A percentile compares a stretch with the other conserved stretches of the same genome.
These are phyloP conservation scores for Arthrobotrys iridis DNA, from an alignment of 2,329 filamentous ascomycete genomes.

Conservation along the genomic window DNA sequence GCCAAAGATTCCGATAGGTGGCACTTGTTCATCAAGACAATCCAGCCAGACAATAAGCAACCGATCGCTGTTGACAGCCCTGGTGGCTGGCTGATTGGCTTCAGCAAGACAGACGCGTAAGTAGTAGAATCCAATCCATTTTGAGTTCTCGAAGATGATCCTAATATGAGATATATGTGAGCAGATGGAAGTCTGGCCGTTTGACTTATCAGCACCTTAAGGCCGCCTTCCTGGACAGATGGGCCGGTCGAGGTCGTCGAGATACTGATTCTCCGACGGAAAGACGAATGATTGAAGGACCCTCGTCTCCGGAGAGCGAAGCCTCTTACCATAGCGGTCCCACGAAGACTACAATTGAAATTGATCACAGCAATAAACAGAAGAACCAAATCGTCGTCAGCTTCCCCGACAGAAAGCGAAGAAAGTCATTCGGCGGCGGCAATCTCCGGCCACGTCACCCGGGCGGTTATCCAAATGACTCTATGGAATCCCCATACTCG, in stretches of 20 bases:
- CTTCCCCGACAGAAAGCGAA: conserved; percentile 44
- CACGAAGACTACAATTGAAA: conserved; percentile 50
- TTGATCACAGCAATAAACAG: conserved; percentile 51
- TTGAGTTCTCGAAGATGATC: neutral
- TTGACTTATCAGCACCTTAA: conserved; percentile 58
- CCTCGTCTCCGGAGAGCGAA: conserved; percentile 48
- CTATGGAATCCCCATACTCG: conserved; percentile 48
- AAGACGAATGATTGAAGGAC: conserved; percentile 48
- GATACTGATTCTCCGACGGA: conserved; percentile 47
- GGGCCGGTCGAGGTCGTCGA: conserved; percentile 54
- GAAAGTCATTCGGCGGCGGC: conserved; percentile 38
- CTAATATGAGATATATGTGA: neutral
- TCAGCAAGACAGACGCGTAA: conserved; percentile 57
- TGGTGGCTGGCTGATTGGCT: conserved; percentile 57
- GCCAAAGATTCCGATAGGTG: conserved; percentile 58
- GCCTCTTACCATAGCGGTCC: conserved; percentile 49
- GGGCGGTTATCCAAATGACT: conserved; percentile 39
- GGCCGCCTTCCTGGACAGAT: conserved; percentile 57
- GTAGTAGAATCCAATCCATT: neutral
- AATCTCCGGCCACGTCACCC: conserved; percentile 31
- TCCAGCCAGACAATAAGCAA: conserved; percentile 56
- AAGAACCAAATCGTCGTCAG: conserved; percentile 53
- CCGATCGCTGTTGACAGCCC: conserved; percentile 54
- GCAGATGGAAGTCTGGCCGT: conserved; percentile 49
- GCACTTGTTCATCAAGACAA: conserved; percentile 59